Base-by-base conservation (phyloP, 345 rosid genomes). In the Gossypium rotundifolium region DNA sequence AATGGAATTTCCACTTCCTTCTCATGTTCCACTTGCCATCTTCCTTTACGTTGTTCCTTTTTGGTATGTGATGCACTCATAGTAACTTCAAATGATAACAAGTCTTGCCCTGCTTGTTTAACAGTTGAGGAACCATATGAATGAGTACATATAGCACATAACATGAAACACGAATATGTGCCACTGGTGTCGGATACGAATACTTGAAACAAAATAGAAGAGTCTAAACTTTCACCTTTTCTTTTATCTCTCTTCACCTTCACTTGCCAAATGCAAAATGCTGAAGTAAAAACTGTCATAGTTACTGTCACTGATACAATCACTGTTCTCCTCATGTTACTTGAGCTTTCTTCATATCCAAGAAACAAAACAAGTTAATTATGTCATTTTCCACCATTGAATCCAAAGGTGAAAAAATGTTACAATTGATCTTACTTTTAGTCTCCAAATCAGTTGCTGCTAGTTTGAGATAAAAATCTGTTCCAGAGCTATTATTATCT, bases 1-100 rank as follows among this genome's bases (percentile, higher is more conserved):
- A 72, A 11, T 11, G 75, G 75, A 58, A 57, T 72, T 33, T 72
- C 75, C 29, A 72, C 63, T 20, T 54, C 63, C 13, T 17, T 42
- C 11, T 72, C 45, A 8, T 40, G 48, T 40, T 55, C 44, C 42
- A 3, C 17, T 40, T 12, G 48, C 13, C 33, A 2, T 29, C 58
- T 71, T n/a, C 22, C 40, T 7, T 42, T 11, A 22, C 33, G 12
- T 3, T 17, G 75, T 25, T 18, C 62, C 14, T 8, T 25, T 54
- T 13, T 16, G 9, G 13, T 12, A 1, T 14, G 40, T 58, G 54
- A 29, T 20, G 52, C 23, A 65, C 65, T 42, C 25, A 38, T 7
- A 20, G 14, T 54, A 22, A 45, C 2, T 14, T 72, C 75, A 72
- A 72, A 72, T 42, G 51, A 40, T 45, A 72, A 58, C 65, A 72